Conservation (phyloP, 179 eudicot genomes). For the Camellia oleifera region DNA sequence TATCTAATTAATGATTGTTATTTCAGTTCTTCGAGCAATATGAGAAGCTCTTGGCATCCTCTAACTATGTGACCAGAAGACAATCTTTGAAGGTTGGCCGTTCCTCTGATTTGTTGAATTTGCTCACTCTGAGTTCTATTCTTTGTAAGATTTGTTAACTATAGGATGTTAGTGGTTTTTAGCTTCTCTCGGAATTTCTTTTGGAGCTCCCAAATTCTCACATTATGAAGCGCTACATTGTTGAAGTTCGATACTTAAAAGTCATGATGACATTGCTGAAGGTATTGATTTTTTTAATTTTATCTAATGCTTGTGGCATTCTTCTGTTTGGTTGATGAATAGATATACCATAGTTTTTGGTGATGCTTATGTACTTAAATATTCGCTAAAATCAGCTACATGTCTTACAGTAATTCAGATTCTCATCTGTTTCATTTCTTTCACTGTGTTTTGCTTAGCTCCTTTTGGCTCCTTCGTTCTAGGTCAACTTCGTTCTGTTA, state of each 20-base stretch:
- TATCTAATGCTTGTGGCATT: background rate
- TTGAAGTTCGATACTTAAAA: slow-evolving; percentile 79
- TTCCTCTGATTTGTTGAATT: slow-evolving; percentile 4
- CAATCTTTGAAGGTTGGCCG: slow-evolving; percentile 85
- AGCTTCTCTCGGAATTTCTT: slow-evolving; percentile 93
- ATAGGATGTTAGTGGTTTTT: slow-evolving; percentile 29
- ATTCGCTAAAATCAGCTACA: background rate
- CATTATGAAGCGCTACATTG: slow-evolving; percentile 82
- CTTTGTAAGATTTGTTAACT: slow-evolving; percentile 14
- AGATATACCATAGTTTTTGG: background rate
- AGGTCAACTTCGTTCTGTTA: background rate
- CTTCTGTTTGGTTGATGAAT: slow-evolving; percentile 2
- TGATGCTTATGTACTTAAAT: background rate
- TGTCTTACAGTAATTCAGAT: background rate
- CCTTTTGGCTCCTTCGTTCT: background rate
- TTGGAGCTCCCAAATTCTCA: slow-evolving; percentile 86
- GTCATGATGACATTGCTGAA: slow-evolving; percentile 84
- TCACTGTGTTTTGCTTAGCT: background rate
- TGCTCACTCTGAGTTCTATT: slow-evolving; percentile 3
- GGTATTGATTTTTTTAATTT: slow-evolving; percentile 40
- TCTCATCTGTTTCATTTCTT: background rate
- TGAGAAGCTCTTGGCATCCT: slow-evolving; percentile 68
- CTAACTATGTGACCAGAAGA: slow-evolving; percentile 91
- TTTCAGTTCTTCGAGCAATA: slow-evolving; percentile 83
- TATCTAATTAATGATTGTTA: slow-evolving; percentile 22